A percentile compares a stretch with the other conserved stretches of the same genome.
Conservation (phyloP, 2,329 filamentous ascomycete genomes). For the Septoria linicola region DNA sequence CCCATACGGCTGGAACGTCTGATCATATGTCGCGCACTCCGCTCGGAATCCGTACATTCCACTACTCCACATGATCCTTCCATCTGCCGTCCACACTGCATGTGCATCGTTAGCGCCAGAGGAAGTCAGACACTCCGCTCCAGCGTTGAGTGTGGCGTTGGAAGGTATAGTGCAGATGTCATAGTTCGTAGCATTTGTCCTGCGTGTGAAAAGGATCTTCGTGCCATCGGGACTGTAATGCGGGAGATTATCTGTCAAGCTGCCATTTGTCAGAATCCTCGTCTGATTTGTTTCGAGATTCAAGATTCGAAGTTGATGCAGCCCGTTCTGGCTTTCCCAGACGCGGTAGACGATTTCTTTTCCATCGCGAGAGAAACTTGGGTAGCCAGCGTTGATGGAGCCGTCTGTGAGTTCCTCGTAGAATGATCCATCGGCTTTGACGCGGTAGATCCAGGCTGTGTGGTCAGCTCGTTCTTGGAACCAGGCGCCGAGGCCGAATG, state of each 20-base stretch:
- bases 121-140: constrained; percentile 15
- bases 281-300: constrained; percentile 13
- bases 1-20: constrained; percentile 19
- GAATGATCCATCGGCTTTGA: constrained; percentile 3
- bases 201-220: constrained; percentile 17
- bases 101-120: constrained; percentile 21
- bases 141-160: constrained; percentile 11
- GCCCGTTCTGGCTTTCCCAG: constrained; percentile 15
- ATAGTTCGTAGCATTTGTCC: constrained; percentile 18
- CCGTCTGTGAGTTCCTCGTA: constrained; percentile 18
- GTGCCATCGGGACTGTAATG: constrained; percentile 14
- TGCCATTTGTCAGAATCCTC: constrained; percentile 16
- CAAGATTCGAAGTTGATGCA: constrained; percentile 15
- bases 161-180: constrained; percentile 19
- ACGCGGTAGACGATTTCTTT: constrained; percentile 15
- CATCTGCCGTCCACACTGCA: constrained; percentile 16
- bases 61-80: constrained; percentile 11
- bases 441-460: constrained; percentile 14
- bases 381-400: constrained; percentile 16
- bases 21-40: constrained; percentile 18
- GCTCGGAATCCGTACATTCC: constrained; percentile 17
- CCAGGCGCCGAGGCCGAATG: constrained; percentile 19
- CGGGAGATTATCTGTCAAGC: constrained; percentile 16
- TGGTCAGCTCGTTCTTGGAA: constrained; percentile 17
- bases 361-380: constrained; percentile 13